Evolutionary conservation across 2,329 filamentous ascomycete species (phyloP).

Genomic region (Colletotrichum trifolii): DNA sequence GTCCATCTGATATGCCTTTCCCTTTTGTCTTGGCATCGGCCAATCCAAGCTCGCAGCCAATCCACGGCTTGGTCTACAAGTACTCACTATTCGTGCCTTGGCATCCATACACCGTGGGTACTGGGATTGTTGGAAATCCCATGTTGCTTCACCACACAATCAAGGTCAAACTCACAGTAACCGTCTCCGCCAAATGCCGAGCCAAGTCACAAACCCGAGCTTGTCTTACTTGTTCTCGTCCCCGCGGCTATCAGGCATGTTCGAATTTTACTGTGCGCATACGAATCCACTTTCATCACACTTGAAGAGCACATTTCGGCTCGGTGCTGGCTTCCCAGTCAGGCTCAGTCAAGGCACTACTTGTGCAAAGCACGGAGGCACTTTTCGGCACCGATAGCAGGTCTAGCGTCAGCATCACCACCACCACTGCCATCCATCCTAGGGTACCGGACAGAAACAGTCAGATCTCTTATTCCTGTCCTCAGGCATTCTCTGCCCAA

Average conservation of each 20-base stretch:
- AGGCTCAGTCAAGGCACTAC: background rate
- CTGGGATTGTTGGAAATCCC: background rate
- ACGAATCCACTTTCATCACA: background rate
- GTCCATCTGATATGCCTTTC: no score
- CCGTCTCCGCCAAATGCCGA: slow-evolving; percentile 12
- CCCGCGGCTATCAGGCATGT: slow-evolving; percentile 3
- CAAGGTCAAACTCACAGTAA: slow-evolving; percentile 8
- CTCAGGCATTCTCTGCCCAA: slow-evolving; percentile 10
- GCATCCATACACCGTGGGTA: background rate
- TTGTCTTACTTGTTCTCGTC: slow-evolving; percentile 6
- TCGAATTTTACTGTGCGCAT: background rate
- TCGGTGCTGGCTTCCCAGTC: background rate
- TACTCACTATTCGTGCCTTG: no score
- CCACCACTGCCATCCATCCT: background rate
- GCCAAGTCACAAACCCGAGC: slow-evolving; percentile 4
- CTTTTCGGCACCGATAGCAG: no score
- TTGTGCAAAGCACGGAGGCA: no score
- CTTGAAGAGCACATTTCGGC: background rate
- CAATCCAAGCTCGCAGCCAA: no score
- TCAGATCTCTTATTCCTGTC: slow-evolving; percentile 1
- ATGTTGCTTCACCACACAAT: slow-evolving; percentile 1
- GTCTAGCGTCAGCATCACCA: no score
- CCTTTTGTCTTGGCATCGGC: no score
- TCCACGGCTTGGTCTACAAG: no score
- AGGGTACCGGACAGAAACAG: background rate